These are phyloP conservation scores for Rutstroemia sp. DNA, from an alignment of 2,329 filamentous ascomycete genomes.

Conservation along the genomic window DNA sequence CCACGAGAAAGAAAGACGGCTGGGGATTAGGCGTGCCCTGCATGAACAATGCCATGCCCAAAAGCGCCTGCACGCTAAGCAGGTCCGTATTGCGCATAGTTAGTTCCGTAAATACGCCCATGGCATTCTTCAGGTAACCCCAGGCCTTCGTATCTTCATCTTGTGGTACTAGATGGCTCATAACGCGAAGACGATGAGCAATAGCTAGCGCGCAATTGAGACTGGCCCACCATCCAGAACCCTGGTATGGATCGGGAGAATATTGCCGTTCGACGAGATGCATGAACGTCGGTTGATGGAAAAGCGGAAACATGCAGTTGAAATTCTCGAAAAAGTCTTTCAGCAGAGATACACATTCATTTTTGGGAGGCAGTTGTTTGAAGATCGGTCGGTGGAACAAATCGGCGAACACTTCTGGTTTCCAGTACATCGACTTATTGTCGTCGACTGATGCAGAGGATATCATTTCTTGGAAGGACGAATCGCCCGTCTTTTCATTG, in stretches of 20 bases:
- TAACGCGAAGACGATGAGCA: constrained; percentile 82
- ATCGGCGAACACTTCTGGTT: constrained; percentile 92
- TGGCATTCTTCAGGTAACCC: constrained; percentile 93
- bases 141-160: constrained; percentile 94
- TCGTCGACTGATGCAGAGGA: constrained; percentile 84
- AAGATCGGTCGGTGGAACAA: constrained; percentile 82
- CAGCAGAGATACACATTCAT: constrained; percentile 80
- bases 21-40: constrained; percentile 96
- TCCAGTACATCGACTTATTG: constrained; percentile 96
- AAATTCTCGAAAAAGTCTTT: constrained; percentile 98
- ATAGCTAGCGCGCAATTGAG: constrained; percentile 93
- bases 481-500: constrained; percentile 94
- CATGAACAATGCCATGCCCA: constrained; percentile 91
- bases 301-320: constrained; percentile 97
- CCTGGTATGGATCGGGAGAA: constrained; percentile 83
- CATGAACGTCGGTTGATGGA: constrained; percentile 98
- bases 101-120: constrained; percentile 86
- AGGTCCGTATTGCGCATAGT: constrained; percentile 95
- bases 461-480: constrained; percentile 92
- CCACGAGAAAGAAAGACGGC: constrained; percentile 83
- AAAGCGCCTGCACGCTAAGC: constrained; percentile 83
- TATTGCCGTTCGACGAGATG: constrained; percentile 93
- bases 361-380: constrained; percentile 72
- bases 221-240: constrained; percentile 97
- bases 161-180: constrained; percentile 85